phyloP scores from a whole-genome alignment of 441 rosid genomes.

The Hura crepitans region DNA sequence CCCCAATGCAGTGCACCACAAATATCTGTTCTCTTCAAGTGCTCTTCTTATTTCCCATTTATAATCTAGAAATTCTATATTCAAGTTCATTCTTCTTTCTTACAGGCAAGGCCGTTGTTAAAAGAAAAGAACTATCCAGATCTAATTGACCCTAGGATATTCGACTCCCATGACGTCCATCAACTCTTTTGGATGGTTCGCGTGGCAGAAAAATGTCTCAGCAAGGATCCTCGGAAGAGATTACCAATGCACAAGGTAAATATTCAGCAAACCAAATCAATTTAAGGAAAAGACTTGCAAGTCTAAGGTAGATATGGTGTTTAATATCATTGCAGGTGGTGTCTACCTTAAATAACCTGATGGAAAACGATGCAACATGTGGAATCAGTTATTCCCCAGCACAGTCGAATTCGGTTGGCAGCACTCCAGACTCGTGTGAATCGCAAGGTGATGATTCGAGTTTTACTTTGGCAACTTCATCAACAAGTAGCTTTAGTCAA shows the following conservation, averaged over 20 bases:
- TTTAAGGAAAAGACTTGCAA: background rate
- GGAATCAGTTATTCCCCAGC: constrained; percentile 37
- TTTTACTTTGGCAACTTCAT: constrained; percentile 21
- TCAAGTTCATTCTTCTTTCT: background rate
- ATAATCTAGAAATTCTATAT: background rate
- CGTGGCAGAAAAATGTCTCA: constrained; percentile 48
- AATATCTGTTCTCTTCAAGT: background rate
- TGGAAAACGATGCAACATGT: constrained; percentile 28
- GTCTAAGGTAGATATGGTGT: background rate
- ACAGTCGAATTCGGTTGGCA: constrained; percentile 34
- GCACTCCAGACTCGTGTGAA: constrained; percentile 30
- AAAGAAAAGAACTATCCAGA: constrained; percentile 49
- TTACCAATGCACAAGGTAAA: constrained; percentile 38
- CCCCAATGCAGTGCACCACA: no score
- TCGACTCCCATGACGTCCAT: constrained; percentile 43
- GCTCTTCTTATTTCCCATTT: background rate
- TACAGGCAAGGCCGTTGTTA: constrained; percentile 49
- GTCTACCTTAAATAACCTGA: constrained; percentile 35
- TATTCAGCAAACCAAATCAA: background rate
- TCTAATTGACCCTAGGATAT: constrained; percentile 43
- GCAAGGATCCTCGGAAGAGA: constrained; percentile 44
- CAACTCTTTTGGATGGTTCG: constrained; percentile 58
- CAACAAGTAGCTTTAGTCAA: constrained; percentile 12
- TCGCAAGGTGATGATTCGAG: constrained; percentile 27
- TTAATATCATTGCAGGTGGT: constrained; percentile 41